A percentile compares a stretch with the other conserved stretches of the same genome.
These are phyloP conservation scores for Macadamia tetraphylla DNA, from an alignment of 164 flowering plant species.

Conservation along the genomic window DNA sequence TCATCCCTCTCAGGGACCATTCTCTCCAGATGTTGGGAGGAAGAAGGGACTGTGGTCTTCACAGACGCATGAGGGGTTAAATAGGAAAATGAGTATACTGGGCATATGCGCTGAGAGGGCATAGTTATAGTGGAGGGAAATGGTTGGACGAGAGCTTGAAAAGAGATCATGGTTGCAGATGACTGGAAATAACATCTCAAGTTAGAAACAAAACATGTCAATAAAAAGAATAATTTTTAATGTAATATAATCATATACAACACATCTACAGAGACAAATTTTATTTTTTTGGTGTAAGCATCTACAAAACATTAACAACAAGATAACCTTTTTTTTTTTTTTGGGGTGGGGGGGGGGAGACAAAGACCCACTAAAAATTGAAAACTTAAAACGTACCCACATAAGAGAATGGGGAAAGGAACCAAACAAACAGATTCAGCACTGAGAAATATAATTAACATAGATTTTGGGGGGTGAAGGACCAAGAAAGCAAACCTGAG, in stretches of 20 bases:
- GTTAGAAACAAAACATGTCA: background rate
- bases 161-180: background rate
- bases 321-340: too few species aligned
- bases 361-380: too few species aligned
- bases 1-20: slow-evolving; percentile 36
- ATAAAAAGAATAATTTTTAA: background rate
- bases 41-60: slow-evolving; percentile 18
- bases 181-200: background rate
- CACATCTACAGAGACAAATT: too few species aligned
- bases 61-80: slow-evolving; percentile 9
- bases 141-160: slow-evolving; percentile 9
- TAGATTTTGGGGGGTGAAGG: too few species aligned
- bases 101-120: slow-evolving; percentile 4
- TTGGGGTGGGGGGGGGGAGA: too few species aligned
- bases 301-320: too few species aligned
- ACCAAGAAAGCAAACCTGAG: background rate
- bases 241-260: background rate
- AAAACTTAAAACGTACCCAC: background rate
- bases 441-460: background rate
- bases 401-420: background rate
- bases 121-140: background rate
- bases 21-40: slow-evolving; percentile 20
- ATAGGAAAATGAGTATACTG: slow-evolving; percentile 8
- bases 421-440: background rate
- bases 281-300: too few species aligned